A percentile compares a stretch with the other conserved stretches of the same genome.
Conservation (phyloP, 129 eudicot species). For the Flaveria brownii region DNA sequence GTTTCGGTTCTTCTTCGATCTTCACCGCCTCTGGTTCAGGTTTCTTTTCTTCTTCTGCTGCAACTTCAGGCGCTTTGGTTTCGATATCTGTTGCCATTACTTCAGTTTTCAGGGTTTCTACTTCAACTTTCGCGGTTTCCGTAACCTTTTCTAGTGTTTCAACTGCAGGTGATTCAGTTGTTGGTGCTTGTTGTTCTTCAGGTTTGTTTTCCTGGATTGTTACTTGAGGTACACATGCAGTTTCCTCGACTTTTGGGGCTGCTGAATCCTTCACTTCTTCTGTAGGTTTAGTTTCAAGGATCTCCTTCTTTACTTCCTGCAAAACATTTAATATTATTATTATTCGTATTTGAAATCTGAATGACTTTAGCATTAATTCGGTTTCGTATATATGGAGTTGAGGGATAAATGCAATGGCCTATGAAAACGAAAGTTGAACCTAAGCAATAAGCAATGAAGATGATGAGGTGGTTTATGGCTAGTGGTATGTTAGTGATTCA, state of each 20-base stretch:
- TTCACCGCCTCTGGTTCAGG: slow-evolving; percentile 27
- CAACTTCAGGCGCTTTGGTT: slow-evolving; percentile 26
- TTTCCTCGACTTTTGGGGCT: not conserved
- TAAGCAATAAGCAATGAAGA: too few species aligned
- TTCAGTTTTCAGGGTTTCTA: slow-evolving; percentile 32
- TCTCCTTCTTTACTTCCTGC: slow-evolving; percentile 57
- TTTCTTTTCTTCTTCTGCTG: slow-evolving; percentile 32
- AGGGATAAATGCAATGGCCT: too few species aligned
- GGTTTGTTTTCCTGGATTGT: slow-evolving; percentile 7
- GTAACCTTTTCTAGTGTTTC: slow-evolving; percentile 22
- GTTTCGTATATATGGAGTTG: too few species aligned
- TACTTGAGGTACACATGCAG: slow-evolving; percentile 31
- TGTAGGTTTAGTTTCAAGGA: slow-evolving; percentile 12
- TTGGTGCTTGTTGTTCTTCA: slow-evolving; percentile 29
- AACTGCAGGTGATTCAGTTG: slow-evolving; percentile 9
- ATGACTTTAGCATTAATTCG: too few species aligned
- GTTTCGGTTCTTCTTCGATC: slow-evolving; percentile 29
- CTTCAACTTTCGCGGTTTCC: slow-evolving; percentile 19
- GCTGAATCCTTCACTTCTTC: slow-evolving; percentile 29
- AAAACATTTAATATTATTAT: not conserved
- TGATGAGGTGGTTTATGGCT: too few species aligned
- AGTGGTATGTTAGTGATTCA: too few species aligned
- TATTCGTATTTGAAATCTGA: too few species aligned
- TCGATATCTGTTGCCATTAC: slow-evolving; percentile 30
- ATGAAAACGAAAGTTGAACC: too few species aligned